These are phyloP conservation scores for Ophiostoma australiae DNA, from an alignment of 2,329 filamentous ascomycete genomes.

Conservation along the genomic window DNA sequence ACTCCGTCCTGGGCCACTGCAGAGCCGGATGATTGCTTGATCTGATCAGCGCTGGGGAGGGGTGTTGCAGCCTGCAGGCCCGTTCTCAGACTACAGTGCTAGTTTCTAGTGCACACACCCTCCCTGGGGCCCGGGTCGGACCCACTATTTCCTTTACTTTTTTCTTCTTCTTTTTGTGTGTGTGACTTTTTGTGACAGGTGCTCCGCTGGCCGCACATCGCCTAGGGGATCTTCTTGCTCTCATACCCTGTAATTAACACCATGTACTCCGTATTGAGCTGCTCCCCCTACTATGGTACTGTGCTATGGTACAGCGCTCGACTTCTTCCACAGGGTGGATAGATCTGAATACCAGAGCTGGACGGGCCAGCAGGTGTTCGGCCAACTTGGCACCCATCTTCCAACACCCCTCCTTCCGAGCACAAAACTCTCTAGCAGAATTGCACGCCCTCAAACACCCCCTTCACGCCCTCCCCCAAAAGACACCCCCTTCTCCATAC, in stretches of 20 bases:
- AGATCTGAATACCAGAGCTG: slow-evolving; percentile 14
- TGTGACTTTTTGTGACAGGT: slow-evolving; percentile 50
- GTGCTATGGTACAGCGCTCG: neutral
- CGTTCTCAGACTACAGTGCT: neutral
- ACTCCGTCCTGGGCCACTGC: neutral
- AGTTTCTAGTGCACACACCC: neutral
- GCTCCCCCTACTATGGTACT: neutral
- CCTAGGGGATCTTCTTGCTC: slow-evolving; percentile 43
- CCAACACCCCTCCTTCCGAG: neutral
- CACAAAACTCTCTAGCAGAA: neutral
- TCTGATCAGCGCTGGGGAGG: slow-evolving; percentile 30
- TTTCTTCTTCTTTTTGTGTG: slow-evolving; percentile 31
- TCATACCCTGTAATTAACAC: slow-evolving; percentile 10
- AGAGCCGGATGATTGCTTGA: slow-evolving; percentile 24
- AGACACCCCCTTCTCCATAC: slow-evolving; percentile 11
- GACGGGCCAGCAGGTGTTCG: neutral
- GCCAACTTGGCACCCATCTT: neutral
- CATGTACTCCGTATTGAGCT: neutral
- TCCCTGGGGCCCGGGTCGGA: slow-evolving; percentile 5
- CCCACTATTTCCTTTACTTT: slow-evolving; percentile 19
- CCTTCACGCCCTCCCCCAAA: neutral
- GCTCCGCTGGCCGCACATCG: slow-evolving; percentile 39
- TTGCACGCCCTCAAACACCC: neutral
- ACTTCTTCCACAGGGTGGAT: slow-evolving; percentile 12
- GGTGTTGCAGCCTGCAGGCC: too few relatives aligned